phyloP scores from a whole-genome alignment of 2,329 filamentous ascomycete species.

The Trichoderma sp. region DNA sequence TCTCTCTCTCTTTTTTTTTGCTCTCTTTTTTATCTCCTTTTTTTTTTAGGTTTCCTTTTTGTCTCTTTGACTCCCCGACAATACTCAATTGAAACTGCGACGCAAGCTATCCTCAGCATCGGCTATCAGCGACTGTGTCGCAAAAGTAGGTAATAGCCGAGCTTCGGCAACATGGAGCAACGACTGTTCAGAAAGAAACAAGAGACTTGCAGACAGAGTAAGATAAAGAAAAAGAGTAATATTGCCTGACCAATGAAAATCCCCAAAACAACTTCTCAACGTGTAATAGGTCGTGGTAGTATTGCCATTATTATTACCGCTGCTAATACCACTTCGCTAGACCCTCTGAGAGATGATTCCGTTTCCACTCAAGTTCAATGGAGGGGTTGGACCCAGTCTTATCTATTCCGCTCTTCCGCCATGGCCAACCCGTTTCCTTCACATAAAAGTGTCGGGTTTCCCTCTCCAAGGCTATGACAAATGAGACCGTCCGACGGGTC shows the following conservation, averaged over 20 bases:
- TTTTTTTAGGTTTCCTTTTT: neutral
- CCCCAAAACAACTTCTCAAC: neutral
- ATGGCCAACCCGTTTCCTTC: too few species aligned
- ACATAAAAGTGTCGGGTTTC: slow-evolving; percentile 20
- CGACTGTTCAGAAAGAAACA: neutral
- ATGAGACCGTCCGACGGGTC: slow-evolving; percentile 9
- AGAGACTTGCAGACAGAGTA: neutral
- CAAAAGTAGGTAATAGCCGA: neutral
- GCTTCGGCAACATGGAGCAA: slow-evolving; percentile 1
- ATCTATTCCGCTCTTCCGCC: too few species aligned
- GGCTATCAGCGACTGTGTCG: neutral
- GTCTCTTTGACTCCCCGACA: neutral
- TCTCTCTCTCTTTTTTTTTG: neutral
- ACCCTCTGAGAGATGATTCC: neutral
- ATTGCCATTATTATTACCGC: neutral
- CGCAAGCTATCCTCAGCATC: neutral
- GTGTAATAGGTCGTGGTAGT: neutral
- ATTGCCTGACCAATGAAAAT: neutral
- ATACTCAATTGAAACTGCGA: neutral
- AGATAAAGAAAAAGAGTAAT: neutral
- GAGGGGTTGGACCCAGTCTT: neutral
- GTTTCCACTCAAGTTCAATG: neutral
- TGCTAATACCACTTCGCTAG: neutral
- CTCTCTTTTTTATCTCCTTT: too few species aligned
- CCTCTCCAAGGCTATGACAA: slow-evolving; percentile 18